These are phyloP conservation scores for Nannochloropsis gaditana DNA, from an alignment of 108 stramenopile genomes.

Conservation along the genomic window DNA sequence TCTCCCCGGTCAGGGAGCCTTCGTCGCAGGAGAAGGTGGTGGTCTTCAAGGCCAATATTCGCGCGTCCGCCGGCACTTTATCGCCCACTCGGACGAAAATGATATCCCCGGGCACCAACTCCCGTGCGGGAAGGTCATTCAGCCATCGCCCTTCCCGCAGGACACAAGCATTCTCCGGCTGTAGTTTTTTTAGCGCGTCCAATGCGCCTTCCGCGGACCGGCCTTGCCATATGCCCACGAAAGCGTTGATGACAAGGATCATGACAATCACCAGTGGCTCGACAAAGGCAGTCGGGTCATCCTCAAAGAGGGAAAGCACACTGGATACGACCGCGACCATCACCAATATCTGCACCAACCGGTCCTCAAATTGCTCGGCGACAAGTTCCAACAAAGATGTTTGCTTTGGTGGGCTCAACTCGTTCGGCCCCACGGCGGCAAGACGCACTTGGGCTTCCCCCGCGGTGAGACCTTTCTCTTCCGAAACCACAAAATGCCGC, in stretches of 20 bases:
- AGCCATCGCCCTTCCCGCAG: constrained; percentile 63
- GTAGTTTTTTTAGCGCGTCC: constrained; percentile 82
- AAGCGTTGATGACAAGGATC: constrained; percentile 89
- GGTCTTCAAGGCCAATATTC: constrained; percentile 59
- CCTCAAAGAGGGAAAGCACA: constrained; percentile 55
- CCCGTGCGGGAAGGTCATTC: constrained; percentile 44
- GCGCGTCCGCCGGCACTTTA: constrained; percentile 86
- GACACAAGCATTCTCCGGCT: constrained; percentile 69
- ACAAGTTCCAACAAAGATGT: constrained; percentile 31
- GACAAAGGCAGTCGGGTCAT: constrained; percentile 65
- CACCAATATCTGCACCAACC: constrained; percentile 57
- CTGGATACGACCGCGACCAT: constrained; percentile 58
- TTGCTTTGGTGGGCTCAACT: background rate
- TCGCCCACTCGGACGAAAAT: constrained; percentile 81
- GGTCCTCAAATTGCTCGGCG: constrained; percentile 59
- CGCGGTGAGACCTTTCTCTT: background rate
- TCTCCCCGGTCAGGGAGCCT: constrained; percentile 59
- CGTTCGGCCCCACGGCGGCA: background rate
- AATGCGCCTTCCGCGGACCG: constrained; percentile 74
- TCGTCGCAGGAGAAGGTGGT: constrained; percentile 57
- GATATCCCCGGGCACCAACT: constrained; percentile 92
- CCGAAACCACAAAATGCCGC: background rate
- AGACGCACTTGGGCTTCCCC: constrained; percentile 16
- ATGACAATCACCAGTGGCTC: constrained; percentile 89
- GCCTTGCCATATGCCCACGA: constrained; percentile 90